Conservation (phyloP, 441 rosid genomes). For the Adansonia grandidieri region DNA sequence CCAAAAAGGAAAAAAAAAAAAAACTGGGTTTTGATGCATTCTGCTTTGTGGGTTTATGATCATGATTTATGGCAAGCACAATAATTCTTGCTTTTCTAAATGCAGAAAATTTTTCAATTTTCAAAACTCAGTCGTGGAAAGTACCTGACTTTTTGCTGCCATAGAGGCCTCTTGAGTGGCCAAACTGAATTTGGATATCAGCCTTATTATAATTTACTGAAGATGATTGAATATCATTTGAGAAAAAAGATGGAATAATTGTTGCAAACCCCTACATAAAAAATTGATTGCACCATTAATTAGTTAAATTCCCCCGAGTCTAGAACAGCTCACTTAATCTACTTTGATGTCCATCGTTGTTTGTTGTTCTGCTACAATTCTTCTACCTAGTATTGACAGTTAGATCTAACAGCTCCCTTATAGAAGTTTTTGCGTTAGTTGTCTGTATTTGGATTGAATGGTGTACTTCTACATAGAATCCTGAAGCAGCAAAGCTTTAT, state of each 20-base stretch:
- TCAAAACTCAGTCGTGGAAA: not conserved
- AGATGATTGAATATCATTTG: not conserved
- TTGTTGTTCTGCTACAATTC: not conserved
- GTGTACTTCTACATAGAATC: not conserved
- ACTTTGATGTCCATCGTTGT: not conserved
- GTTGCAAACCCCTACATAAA: not conserved
- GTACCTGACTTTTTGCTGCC: not conserved
- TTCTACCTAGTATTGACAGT: not conserved
- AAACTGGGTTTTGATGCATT: not conserved
- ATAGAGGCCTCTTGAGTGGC: not conserved
- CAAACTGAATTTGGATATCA: not conserved
- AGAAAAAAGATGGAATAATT: not conserved
- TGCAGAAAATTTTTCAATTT: not conserved
- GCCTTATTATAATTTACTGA: not conserved
- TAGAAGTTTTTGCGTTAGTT: not conserved
- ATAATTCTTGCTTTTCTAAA: not conserved
- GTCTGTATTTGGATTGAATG: not conserved
- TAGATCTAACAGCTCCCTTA: too few relatives aligned
- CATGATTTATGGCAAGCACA: not conserved
- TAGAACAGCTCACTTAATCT: not conserved
- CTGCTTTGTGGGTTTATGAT: not conserved
- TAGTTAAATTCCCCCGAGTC: not conserved
- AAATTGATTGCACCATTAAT: conserved; percentile 8
- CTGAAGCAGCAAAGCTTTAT: not conserved
- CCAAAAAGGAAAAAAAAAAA: not conserved